Percentiles rank a stretch among this genome's conserved stretches.
Conservation (phyloP, 805 yeast species). For the Kurtzmaniella fragi region DNA sequence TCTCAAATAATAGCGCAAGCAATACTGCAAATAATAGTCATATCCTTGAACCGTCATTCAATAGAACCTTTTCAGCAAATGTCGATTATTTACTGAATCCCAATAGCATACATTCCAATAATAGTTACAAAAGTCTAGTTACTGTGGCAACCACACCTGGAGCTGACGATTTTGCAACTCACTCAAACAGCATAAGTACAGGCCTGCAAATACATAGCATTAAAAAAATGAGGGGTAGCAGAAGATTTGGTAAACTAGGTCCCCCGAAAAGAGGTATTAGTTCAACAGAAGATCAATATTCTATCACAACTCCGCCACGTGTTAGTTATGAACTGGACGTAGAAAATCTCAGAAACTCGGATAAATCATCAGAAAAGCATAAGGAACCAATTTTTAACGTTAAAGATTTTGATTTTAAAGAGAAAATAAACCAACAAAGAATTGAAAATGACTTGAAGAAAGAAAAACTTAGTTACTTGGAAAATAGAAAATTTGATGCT, state of each 20-base stretch:
- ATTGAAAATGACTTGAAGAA: conserved; percentile 11
- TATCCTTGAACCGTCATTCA: background rate
- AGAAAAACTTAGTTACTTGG: conserved; percentile 3
- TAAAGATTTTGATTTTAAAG: conserved; percentile 18
- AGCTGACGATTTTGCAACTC: background rate
- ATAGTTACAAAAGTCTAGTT: background rate
- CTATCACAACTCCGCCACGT: background rate
- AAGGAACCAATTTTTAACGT: conserved; percentile 9
- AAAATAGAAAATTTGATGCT: conserved; percentile 3
- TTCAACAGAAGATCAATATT: conserved; percentile 3
- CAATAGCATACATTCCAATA: conserved; percentile 2
- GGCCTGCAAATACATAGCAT: conserved; percentile 10
- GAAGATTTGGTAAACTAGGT: conserved; percentile 41
- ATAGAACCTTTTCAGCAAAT: conserved; percentile 8
- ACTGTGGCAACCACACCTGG: conserved; percentile 12
- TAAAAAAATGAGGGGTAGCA: conserved; percentile 27
- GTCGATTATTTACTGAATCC: conserved; percentile 2
- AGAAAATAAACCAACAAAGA: conserved; percentile 22
- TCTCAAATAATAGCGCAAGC: conserved; percentile 2
- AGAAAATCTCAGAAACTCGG: too few relatives aligned
- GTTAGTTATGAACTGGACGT: too few relatives aligned
- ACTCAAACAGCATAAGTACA: background rate
- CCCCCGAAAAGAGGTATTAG: conserved; percentile 46
- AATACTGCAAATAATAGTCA: conserved; percentile 6
- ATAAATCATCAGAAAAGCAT: background rate